Evolutionary conservation across 1,284 basidiomycete species (phyloP), one percentile per base, ranked within the genome.

Genomic region (Pyrrhoderma noxium): DNA sequence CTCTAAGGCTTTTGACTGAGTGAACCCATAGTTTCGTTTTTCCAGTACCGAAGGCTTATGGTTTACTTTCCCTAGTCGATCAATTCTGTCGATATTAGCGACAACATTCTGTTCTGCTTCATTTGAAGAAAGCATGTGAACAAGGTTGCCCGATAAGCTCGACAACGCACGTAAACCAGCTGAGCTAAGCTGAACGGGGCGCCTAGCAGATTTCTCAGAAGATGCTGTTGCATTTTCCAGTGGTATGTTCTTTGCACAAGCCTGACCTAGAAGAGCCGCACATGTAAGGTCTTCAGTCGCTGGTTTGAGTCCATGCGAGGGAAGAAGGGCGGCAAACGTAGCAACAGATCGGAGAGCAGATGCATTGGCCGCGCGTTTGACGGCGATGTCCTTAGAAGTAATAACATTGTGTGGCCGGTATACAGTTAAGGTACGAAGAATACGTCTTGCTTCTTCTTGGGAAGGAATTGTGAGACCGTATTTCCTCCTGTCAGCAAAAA

Each of bases 381-480:
- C 36, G 8, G 44, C 50, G n/a, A 43, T 19, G 11, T 31, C 27
- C 7, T 5, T 31, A 31, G 27, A 31, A 31, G 5, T 31, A 31
- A 31, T 11, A n/a, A 40, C 14, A 8, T 34, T 18, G 19, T 34
- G 31, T 1, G 51, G 45, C 1, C 45, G 36, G 9, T 45, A 23
- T 27, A 50, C 23, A 23, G 57, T 45, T 42, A 59, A 46, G 43
- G 50, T 37, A 37, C 51, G 53, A 3, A 61, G 51, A 21, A 61
- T 55, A 8, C 57, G 57, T 2, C 60, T 58, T 11, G 58, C 60
- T 4, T 52, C 50, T 0, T 41, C 31, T 14, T 59, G 39, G 18
- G 49, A 51, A 4, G 56, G 54, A 7, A 61, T 46, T n/a, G 58
- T 59, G 13, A 61, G 45, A 0, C 57, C 60, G 51, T 55, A 59